Base-by-base conservation (phyloP, 306 rosid genomes). In the Rosa persica region DNA sequence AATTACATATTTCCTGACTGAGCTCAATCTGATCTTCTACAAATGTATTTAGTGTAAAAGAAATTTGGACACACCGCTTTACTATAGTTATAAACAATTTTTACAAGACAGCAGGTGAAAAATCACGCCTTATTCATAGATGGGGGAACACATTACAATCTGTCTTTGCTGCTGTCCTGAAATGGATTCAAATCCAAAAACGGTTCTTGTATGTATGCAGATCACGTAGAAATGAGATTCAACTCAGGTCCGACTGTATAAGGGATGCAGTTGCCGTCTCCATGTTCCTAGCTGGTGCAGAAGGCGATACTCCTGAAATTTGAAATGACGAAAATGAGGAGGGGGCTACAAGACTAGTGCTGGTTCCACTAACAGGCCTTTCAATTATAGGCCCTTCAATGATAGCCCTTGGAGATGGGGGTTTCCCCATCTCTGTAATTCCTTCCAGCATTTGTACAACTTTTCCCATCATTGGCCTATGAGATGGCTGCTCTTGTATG, bases 391-490 rank as follows among this genome's bases (percentile, higher is more conserved):
- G 80, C 83, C 75, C 84, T 90, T 17, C 58, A 0, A 73, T 39
- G 16, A 77, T 27, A n/a, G 80, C 86, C 78, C 84, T 90, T 16
- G 90, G 93, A 0, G 85, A 70, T 3, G 91, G 94, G 13, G 94
- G 97, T 66, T 57, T 86, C 67, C 87, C 89, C 34, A 88, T 87
- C 67, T 88, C 89, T 23, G 60, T 57, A 46, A 89, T 81, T 22
- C 97, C 98, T 87, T 93, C 97, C 12, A 94, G 89, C 98, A 94
- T 94, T 72, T 88, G 98, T 68, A 94, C 85, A 49, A 90, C 92
- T 74, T 83, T 88, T 76, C 93, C 91, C 96, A 94, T 94, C 30
- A 48, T 80, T 25, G 98, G 98, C 79, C 98, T 86, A 52, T 82
- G 89, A 43, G 89, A 90, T 4, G 98, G 96, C 54, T 84, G 97